These are phyloP conservation scores for Trichoderma atroviride DNA, from an alignment of 2,329 filamentous ascomycete species.

Conservation along the genomic window DNA sequence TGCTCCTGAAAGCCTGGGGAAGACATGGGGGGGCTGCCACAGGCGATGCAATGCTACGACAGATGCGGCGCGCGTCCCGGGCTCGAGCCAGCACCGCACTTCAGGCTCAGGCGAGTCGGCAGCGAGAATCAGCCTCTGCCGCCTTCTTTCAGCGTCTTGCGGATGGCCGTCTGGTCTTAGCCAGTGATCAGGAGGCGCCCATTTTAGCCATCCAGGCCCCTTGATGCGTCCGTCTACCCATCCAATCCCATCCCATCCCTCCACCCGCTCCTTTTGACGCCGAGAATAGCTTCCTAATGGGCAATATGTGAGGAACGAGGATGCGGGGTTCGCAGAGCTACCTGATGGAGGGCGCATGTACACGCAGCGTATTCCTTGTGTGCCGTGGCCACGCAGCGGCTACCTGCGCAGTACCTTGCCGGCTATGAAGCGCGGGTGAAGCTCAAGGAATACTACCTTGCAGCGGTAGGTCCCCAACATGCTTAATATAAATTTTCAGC, in stretches of 20 bases:
- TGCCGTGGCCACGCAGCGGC: not conserved
- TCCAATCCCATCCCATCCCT: not conserved
- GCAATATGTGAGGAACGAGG: not conserved
- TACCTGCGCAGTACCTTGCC: slow-evolving; percentile 7
- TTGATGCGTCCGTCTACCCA: not conserved
- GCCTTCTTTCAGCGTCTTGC: not conserved
- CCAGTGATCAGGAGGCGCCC: not conserved
- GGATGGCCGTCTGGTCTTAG: not conserved
- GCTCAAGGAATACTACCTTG: not conserved
- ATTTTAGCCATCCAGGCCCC: slow-evolving; percentile 1
- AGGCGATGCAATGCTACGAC: slow-evolving; percentile 16
- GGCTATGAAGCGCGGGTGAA: slow-evolving; percentile 10
- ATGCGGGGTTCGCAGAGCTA: slow-evolving; percentile 20
- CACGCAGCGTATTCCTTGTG: not conserved
- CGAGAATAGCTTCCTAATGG: slow-evolving; percentile 23
- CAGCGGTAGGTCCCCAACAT: slow-evolving; percentile 1
- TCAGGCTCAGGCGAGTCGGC: slow-evolving; percentile 7
- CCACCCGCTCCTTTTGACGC: not conserved
- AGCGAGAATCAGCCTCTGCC: slow-evolving; percentile 4
- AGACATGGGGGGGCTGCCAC: slow-evolving; percentile 6
- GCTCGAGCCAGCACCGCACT: not conserved
- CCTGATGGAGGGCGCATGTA: not conserved
- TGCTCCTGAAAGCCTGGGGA: slow-evolving; percentile 6
- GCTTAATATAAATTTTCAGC: slow-evolving; percentile 9
- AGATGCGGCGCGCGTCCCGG: slow-evolving; percentile 4